Evolutionary conservation across 805 yeast genomes (phyloP).

Genomic region (Candida qinlingensis): DNA sequence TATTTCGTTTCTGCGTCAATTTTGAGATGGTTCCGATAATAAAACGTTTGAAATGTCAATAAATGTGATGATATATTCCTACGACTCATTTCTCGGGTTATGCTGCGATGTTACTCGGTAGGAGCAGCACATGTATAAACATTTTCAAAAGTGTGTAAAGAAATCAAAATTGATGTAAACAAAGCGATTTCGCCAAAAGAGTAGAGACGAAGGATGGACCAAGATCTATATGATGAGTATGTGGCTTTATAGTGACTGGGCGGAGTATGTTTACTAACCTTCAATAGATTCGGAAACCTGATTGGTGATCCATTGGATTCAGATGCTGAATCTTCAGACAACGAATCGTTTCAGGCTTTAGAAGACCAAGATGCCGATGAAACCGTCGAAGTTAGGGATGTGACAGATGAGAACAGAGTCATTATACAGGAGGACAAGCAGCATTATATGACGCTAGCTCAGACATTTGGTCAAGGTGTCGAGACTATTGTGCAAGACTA

Average conservation of each 20-base stretch:
- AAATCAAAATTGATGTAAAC: neutral
- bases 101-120: neutral
- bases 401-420: slow-evolving; percentile 21
- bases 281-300: slow-evolving; percentile 52
- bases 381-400: slow-evolving; percentile 15
- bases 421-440: slow-evolving; percentile 42
- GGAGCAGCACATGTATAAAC: neutral
- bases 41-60: too few species aligned
- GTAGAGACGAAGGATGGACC: slow-evolving; percentile 37
- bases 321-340: slow-evolving; percentile 34
- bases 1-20: neutral
- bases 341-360: slow-evolving; percentile 14
- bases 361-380: slow-evolving; percentile 22
- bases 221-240: slow-evolving; percentile 70
- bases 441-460: slow-evolving; percentile 36
- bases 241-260: slow-evolving; percentile 8
- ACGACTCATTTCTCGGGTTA: too few species aligned
- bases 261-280: neutral
- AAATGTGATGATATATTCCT: too few species aligned
- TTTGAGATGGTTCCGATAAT: too few species aligned
- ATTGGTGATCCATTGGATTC: slow-evolving; percentile 48
- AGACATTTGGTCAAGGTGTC: slow-evolving; percentile 56
- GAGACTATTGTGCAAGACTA: slow-evolving; percentile 55
- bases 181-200: too few species aligned
- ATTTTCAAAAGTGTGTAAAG: neutral